Evolutionary conservation across 1,139 yeast genomes (phyloP).

Genomic region (Eremothecium gossypii): DNA sequence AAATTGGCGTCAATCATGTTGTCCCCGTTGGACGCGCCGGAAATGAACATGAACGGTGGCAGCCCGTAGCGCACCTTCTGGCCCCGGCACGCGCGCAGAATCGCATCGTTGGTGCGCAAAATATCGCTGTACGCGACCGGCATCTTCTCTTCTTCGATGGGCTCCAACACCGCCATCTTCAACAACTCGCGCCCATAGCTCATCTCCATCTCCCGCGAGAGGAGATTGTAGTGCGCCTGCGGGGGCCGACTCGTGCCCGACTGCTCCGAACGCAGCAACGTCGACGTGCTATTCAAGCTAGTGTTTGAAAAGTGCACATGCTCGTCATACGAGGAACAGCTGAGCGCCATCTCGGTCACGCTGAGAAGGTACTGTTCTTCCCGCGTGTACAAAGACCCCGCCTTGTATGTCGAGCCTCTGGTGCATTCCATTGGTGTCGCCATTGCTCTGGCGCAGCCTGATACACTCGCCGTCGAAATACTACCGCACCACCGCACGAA

Average conservation of each 20-base stretch:
- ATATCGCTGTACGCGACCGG: not conserved
- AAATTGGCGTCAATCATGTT: slow-evolving; percentile 2
- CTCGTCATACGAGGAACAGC: slow-evolving; percentile 1
- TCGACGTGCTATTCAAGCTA: not conserved
- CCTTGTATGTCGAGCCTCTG: no score
- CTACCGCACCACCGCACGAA: no score
- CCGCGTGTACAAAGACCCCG: not conserved
- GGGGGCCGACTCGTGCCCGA: not conserved
- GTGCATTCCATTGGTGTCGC: no score
- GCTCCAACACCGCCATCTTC: not conserved
- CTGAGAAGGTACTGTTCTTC: slow-evolving; percentile 1
- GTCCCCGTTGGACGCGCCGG: not conserved
- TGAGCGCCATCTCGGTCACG: slow-evolving; percentile 1
- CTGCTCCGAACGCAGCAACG: not conserved
- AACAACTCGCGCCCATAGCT: slow-evolving; percentile 1
- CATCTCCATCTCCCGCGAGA: slow-evolving; percentile 1
- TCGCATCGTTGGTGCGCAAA: not conserved
- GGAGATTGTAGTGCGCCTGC: not conserved
- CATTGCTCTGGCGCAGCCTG: no score
- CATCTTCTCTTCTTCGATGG: not conserved
- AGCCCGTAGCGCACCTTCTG: slow-evolving; percentile 2
- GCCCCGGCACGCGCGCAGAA: not conserved
- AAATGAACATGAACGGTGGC: slow-evolving; percentile 2
- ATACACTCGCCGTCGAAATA: no score
- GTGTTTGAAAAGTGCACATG: not conserved